Evolutionary conservation across 2,329 filamentous ascomycete genomes (phyloP).

Genomic region (Berkeleyomyces basicola): DNA sequence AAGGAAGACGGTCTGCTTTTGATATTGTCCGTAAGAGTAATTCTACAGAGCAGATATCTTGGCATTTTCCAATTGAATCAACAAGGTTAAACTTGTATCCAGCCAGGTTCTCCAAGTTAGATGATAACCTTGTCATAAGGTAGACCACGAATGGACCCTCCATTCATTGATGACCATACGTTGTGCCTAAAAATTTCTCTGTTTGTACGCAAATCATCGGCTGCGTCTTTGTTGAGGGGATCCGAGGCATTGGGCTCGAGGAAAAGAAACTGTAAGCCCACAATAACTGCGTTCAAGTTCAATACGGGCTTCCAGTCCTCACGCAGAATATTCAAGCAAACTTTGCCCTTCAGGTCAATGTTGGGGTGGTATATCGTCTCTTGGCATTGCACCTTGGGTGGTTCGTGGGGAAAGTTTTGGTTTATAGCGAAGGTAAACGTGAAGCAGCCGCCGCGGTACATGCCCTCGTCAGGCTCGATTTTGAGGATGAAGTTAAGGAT

Average conservation of each 20-base stretch:
- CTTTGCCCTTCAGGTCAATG: conserved; percentile 93
- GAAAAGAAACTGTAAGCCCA: conserved; percentile 90
- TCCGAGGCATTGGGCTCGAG: conserved; percentile 94
- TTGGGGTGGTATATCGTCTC: conserved; percentile 99
- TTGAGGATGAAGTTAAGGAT: conserved; percentile 71
- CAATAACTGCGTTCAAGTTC: conserved; percentile 91
- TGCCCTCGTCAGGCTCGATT: conserved; percentile 71
- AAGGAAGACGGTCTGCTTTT: too few species aligned
- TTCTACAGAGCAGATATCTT: too few species aligned
- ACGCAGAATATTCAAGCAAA: conserved; percentile 89
- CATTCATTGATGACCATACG: conserved; percentile 67
- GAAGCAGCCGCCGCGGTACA: conserved; percentile 79
- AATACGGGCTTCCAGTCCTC: conserved; percentile 99
- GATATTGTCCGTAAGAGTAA: too few species aligned
- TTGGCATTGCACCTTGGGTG: conserved; percentile 89
- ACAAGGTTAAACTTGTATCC: neutral
- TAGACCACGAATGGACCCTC: conserved; percentile 56
- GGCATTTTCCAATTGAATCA: neutral
- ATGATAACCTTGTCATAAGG: conserved; percentile 42
- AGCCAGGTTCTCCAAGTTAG: neutral
- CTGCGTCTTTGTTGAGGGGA: conserved; percentile 95
- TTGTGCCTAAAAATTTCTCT: conserved; percentile 84
- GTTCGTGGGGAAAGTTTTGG: conserved; percentile 91
- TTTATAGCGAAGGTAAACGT: conserved; percentile 84
- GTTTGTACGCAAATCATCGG: conserved; percentile 75